These are phyloP conservation scores for Aspergillus calidoustus DNA, from an alignment of 2,329 filamentous ascomycete species.

Conservation along the genomic window DNA sequence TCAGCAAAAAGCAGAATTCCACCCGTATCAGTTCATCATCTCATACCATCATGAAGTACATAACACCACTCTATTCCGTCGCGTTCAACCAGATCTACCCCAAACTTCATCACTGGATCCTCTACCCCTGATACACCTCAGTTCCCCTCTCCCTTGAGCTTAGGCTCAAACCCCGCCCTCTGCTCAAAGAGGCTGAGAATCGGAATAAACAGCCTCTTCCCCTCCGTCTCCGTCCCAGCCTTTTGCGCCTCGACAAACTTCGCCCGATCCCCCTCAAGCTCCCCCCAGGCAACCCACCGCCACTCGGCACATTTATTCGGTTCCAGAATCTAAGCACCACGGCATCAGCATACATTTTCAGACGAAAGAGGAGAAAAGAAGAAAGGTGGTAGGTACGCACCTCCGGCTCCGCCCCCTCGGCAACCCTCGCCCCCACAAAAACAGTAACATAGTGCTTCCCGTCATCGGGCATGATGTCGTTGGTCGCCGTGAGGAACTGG, in stretches of 20 bases:
- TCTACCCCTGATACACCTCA: no score
- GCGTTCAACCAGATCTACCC: no score
- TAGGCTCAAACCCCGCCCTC: slow-evolving; percentile 11
- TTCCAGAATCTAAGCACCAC: slow-evolving; percentile 38
- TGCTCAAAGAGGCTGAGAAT: slow-evolving; percentile 22
- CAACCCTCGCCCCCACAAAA: slow-evolving; percentile 61
- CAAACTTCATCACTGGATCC: no score
- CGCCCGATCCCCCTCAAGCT: slow-evolving; percentile 34
- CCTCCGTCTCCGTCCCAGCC: neutral
- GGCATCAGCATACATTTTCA: no score
- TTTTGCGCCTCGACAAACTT: slow-evolving; percentile 12
- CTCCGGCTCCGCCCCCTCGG: slow-evolving; percentile 56
- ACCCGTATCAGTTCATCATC: no score
- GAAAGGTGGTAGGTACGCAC: slow-evolving; percentile 45
- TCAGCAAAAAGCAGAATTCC: no score
- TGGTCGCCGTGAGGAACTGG: slow-evolving; percentile 65
- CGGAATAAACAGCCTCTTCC: slow-evolving; percentile 21
- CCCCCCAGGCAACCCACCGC: slow-evolving; percentile 58
- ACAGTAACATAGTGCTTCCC: slow-evolving; percentile 76
- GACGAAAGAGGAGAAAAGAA: neutral
- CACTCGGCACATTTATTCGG: slow-evolving; percentile 61
- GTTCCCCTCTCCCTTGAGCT: neutral
- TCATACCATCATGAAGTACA: no score
- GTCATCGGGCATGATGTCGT: slow-evolving; percentile 65
- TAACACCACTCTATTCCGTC: no score